A percentile compares a stretch with the other conserved stretches of the same genome.
Conservation (phyloP, 441 rosid genomes). For the Geranium incanum region DNA sequence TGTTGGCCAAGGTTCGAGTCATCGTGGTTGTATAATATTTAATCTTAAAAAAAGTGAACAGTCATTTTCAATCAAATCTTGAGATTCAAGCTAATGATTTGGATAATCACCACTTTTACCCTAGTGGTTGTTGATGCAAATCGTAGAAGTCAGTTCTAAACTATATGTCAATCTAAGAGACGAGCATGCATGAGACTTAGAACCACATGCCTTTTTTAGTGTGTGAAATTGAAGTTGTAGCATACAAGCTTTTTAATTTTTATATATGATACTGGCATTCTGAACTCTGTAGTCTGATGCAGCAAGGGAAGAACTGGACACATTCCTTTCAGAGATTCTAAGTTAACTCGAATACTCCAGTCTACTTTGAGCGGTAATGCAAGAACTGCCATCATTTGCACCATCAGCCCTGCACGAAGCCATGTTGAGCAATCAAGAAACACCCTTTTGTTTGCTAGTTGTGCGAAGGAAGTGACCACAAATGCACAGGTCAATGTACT, state of each 20-base stretch:
- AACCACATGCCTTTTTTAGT: constrained; percentile 25
- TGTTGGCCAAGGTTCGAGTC: no score
- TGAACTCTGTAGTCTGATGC: constrained; percentile 36
- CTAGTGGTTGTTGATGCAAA: no score
- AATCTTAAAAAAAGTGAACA: no score
- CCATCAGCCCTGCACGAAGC: constrained; percentile 62
- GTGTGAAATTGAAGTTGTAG: constrained; percentile 25
- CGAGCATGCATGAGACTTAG: no score
- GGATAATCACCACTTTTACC: no score
- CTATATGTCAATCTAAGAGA: no score
- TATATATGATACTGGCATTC: constrained; percentile 17
- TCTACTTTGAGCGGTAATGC: constrained; percentile 82
- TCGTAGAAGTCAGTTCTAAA: no score
- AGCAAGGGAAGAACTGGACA: constrained; percentile 83
- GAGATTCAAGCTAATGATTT: constrained; percentile 41
- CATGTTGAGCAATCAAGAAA: constrained; percentile 80
- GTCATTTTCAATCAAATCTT: constrained; percentile 51
- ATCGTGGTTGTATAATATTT: no score
- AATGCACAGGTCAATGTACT: constrained; percentile 84
- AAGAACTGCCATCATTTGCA: constrained; percentile 81
- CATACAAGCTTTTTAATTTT: not conserved
- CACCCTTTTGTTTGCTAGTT: constrained; percentile 70
- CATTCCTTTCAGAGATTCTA: constrained; percentile 85
- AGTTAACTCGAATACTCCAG: constrained; percentile 80
- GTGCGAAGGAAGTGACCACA: constrained; percentile 75